phyloP scores from a whole-genome alignment of 352 stramenopile species.

The Nothophytophthora sp. region DNA sequence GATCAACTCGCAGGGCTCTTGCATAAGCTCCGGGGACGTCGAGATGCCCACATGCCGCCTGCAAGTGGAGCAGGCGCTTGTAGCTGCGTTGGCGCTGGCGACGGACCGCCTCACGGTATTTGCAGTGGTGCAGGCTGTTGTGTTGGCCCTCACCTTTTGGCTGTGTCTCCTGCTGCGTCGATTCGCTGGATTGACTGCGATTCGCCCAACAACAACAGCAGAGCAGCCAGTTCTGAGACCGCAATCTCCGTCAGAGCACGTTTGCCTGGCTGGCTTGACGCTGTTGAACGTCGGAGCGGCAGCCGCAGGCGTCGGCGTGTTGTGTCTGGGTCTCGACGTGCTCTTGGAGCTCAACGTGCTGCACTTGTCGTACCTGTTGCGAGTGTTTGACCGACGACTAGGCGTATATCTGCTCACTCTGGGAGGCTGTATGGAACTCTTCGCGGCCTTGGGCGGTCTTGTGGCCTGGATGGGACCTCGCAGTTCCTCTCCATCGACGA shows the following conservation, averaged over 20 bases:
- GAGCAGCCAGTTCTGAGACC: neutral
- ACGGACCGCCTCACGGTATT: constrained; percentile 18
- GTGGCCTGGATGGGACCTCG: constrained; percentile 24
- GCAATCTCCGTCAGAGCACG: constrained; percentile 9
- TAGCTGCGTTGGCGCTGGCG: constrained; percentile 13
- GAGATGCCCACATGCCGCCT: constrained; percentile 29
- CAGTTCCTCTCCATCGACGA: constrained; percentile 3
- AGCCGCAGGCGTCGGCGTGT: constrained; percentile 29
- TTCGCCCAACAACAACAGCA: constrained; percentile 1
- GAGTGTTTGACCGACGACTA: constrained; percentile 52
- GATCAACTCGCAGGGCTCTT: constrained; percentile 30
- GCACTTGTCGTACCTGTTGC: constrained; percentile 58
- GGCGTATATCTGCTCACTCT: constrained; percentile 47
- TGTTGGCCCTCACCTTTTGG: constrained; percentile 21
- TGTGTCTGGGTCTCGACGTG: constrained; percentile 52
- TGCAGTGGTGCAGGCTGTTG: constrained; percentile 10
- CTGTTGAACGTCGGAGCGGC: constrained; percentile 22
- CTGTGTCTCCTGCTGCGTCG: constrained; percentile 26
- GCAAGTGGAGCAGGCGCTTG: constrained; percentile 16
- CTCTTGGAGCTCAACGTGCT: constrained; percentile 73
- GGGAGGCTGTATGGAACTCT: constrained; percentile 38
- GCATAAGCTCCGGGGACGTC: constrained; percentile 7
- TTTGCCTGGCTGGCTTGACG: constrained; percentile 4
- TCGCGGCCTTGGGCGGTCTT: constrained; percentile 31
- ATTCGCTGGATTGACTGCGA: constrained; percentile 14